Conservation (phyloP, 2,329 filamentous ascomycete species). For the Tolypocladium inflatum region DNA sequence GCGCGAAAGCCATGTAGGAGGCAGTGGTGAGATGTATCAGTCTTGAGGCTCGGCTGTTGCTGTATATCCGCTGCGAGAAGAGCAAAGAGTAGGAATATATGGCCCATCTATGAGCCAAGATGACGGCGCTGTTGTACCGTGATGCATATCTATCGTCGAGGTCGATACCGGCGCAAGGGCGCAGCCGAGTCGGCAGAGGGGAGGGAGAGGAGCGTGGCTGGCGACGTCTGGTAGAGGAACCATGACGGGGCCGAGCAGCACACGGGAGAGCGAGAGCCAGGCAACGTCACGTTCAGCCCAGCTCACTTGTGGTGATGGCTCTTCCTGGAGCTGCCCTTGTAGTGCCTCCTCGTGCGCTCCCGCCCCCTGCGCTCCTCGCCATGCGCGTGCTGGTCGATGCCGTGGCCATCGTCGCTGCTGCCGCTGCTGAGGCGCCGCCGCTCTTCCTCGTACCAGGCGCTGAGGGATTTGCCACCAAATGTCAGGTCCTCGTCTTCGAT, state of each 20-base stretch:
- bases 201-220: not conserved
- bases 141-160: not conserved
- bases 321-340: not conserved
- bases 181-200: not conserved
- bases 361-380: constrained; percentile 8
- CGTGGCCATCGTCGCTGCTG: constrained; percentile 19
- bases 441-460: constrained; percentile 49
- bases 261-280: not conserved
- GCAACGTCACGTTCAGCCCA: not conserved
- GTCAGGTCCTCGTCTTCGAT: constrained; percentile 54
- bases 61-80: not conserved
- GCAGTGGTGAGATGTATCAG: not conserved
- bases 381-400: constrained; percentile 23
- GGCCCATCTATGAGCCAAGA: not conserved
- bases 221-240: not conserved
- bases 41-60: not conserved
- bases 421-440: constrained; percentile 24
- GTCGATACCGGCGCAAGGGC: not conserved
- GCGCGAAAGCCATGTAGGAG: not conserved
- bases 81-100: not conserved
- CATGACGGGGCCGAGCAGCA: not conserved
- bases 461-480: constrained; percentile 50
- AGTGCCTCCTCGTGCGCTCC: constrained; percentile 17
- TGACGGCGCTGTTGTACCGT: not conserved
- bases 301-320: constrained; percentile 18